Percentiles rank a stretch among this genome's conserved stretches.
phyloP scores from a whole-genome alignment of 345 rosid species.

The Durio zibethinus region DNA sequence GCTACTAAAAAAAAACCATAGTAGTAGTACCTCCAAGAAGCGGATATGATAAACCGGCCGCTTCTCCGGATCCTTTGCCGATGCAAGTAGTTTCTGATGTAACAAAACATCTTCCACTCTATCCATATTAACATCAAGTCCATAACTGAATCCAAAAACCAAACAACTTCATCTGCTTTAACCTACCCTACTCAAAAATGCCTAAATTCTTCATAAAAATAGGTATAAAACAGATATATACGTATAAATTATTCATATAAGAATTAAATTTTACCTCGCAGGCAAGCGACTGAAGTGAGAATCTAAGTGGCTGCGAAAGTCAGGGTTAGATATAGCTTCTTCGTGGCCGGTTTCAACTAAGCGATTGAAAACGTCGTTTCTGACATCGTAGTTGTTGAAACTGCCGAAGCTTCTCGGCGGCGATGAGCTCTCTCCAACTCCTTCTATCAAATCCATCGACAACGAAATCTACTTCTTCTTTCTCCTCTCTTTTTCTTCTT shows the following conservation, averaged over 20 bases:
- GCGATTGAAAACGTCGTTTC: conserved; percentile 50
- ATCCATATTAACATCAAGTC: conserved; percentile 65
- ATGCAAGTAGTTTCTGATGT: conserved; percentile 52
- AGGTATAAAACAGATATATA: background rate
- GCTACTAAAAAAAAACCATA: background rate
- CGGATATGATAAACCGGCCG: conserved; percentile 63
- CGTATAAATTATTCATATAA: background rate
- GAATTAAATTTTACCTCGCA: conserved; percentile 39
- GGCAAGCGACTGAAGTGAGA: conserved; percentile 72
- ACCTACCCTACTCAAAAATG: background rate
- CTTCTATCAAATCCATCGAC: conserved; percentile 65
- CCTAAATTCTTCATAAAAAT: background rate
- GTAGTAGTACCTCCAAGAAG: conserved; percentile 49
- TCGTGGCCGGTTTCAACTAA: conserved; percentile 48
- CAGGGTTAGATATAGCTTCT: conserved; percentile 49
- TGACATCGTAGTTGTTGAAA: conserved; percentile 41
- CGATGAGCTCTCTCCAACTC: conserved; percentile 77
- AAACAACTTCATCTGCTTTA: conserved; percentile 2
- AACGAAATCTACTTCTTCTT: background rate
- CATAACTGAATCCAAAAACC: conserved; percentile 41
- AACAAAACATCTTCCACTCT: conserved; percentile 61
- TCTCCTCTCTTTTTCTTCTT: background rate
- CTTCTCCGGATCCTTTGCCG: conserved; percentile 56
- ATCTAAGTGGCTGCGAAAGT: conserved; percentile 49
- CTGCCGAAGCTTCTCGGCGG: conserved; percentile 62